A percentile compares a stretch with the other conserved stretches of the same genome.
phyloP scores from a whole-genome alignment of 2,329 filamentous ascomycete genomes.

The Chalaropsis thielavioides region DNA sequence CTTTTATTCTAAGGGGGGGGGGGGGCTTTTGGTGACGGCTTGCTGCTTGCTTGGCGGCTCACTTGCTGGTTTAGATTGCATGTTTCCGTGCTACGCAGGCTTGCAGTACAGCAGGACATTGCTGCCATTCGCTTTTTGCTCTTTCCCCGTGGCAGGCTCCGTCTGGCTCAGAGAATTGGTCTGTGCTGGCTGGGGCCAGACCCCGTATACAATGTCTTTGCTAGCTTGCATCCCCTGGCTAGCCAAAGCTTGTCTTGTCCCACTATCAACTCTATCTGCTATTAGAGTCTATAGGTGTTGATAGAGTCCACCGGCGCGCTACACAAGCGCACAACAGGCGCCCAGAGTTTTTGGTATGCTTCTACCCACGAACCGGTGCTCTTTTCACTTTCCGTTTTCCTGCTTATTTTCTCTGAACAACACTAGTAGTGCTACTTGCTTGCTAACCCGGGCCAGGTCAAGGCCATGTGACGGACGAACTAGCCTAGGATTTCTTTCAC shows the following conservation, averaged over 20 bases:
- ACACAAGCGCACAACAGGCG: constrained; percentile 2
- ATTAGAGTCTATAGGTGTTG: background rate
- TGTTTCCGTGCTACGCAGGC: background rate
- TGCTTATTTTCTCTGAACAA: background rate
- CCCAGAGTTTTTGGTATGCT: background rate
- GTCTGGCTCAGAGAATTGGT: background rate
- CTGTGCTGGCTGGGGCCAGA: background rate
- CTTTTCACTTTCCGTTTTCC: background rate
- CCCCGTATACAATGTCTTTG: background rate
- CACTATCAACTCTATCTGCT: background rate
- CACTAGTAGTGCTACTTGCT: background rate
- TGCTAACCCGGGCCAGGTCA: background rate
- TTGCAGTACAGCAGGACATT: no score
- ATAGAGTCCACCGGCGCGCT: background rate
- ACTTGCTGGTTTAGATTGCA: background rate
- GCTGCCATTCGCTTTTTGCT: background rate
- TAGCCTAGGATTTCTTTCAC: background rate
- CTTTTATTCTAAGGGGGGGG: no score
- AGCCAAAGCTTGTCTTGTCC: background rate
- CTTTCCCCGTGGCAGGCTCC: background rate
- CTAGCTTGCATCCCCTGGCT: background rate
- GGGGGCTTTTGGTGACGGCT: background rate
- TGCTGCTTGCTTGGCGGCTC: background rate
- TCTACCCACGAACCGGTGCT: background rate
- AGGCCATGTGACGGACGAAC: background rate